These are phyloP conservation scores for Ricinus communis DNA, from an alignment of 345 rosid species.

Conservation along the genomic window DNA sequence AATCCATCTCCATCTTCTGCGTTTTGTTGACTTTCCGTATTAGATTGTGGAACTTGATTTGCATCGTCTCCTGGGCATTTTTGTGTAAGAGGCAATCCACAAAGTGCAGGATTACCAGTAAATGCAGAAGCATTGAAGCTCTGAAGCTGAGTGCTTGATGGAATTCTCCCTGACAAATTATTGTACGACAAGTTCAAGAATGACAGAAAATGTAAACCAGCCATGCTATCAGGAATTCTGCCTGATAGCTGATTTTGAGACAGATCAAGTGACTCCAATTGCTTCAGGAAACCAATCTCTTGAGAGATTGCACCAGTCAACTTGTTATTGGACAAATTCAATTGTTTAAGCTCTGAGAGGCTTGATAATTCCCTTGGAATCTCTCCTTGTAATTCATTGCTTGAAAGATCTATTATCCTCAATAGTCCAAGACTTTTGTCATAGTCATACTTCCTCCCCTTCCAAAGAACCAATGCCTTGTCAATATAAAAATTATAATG, in stretches of 20 bases:
- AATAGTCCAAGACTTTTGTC: neutral
- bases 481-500: neutral
- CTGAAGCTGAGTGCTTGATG: conserved; percentile 13
- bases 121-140: neutral
- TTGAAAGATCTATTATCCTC: neutral
- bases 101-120: neutral
- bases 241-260: conserved; percentile 1
- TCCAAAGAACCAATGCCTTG: neutral
- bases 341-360: neutral
- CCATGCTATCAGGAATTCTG: neutral
- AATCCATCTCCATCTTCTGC: no score
- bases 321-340: neutral
- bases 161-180: conserved; percentile 4
- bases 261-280: neutral
- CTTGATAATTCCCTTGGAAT: neutral
- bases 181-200: conserved; percentile 9
- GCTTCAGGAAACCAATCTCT: neutral
- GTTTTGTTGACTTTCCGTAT: no score
- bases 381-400: neutral
- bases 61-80: neutral
- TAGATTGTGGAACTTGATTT: no score
- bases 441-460: neutral
- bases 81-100: neutral
- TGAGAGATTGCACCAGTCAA: neutral
- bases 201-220: neutral